These are phyloP conservation scores for Paratinospora sagittata DNA, from an alignment of 164 flowering plant genomes.

Conservation along the genomic window DNA sequence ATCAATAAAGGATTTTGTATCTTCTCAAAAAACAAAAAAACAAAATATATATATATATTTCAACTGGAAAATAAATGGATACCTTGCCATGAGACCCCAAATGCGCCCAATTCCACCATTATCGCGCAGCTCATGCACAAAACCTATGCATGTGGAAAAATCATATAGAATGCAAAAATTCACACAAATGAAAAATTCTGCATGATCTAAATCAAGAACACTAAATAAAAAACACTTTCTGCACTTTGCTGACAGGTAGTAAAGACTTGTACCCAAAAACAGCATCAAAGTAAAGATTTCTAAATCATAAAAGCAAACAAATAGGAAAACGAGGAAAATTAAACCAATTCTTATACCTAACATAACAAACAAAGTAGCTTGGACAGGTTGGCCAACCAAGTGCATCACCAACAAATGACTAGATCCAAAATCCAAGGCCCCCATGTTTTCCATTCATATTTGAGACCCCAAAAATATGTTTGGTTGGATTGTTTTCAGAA, in stretches of 20 bases:
- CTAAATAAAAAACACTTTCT: neutral
- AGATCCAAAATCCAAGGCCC: neutral
- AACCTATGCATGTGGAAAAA: constrained; percentile 33
- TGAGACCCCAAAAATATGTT: too few species aligned
- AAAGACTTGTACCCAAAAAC: too few species aligned
- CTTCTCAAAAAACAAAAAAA: too few species aligned
- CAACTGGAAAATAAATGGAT: constrained; percentile 4
- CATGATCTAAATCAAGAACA: neutral
- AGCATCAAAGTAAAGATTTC: too few species aligned
- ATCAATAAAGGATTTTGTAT: too few species aligned
- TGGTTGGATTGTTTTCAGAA: too few species aligned
- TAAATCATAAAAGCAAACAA: too few species aligned
- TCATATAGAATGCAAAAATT: neutral
- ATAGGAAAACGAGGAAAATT: too few species aligned
- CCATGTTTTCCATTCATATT: too few species aligned
- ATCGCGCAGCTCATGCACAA: constrained; percentile 62
- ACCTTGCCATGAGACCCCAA: constrained; percentile 88
- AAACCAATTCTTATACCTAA: too few species aligned
- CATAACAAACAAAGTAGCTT: neutral
- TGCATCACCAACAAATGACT: too few species aligned
- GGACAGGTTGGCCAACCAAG: neutral
- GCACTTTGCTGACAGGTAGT: neutral
- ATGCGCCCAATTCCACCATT: constrained; percentile 69
- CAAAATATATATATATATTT: too few species aligned
- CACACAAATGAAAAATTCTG: neutral